phyloP scores from a whole-genome alignment of 2,329 filamentous ascomycete species.

The Talaromyces sp. region DNA sequence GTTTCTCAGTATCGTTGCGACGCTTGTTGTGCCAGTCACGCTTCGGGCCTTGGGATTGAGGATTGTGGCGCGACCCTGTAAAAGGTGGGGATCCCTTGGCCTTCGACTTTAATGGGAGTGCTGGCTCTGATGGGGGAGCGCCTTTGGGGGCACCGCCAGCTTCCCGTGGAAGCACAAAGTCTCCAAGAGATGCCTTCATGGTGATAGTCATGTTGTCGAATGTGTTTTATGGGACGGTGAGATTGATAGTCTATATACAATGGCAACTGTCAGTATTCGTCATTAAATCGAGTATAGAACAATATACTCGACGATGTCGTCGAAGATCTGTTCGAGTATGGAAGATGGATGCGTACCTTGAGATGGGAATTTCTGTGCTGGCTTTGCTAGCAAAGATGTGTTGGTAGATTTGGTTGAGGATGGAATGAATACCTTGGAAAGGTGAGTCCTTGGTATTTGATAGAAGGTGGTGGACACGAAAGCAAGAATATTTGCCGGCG shows the following conservation, averaged over 20 bases:
- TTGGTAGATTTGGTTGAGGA: background rate
- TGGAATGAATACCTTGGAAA: background rate
- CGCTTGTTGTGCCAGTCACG: background rate
- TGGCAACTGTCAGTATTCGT: background rate
- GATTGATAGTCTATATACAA: background rate
- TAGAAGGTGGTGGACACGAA: background rate
- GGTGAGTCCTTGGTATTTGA: background rate
- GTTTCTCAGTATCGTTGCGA: background rate
- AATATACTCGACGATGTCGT: background rate
- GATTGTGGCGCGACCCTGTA: background rate
- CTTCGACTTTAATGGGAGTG: background rate
- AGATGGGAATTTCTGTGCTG: background rate
- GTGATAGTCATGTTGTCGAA: background rate
- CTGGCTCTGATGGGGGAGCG: background rate
- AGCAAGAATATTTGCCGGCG: background rate
- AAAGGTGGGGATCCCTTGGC: background rate
- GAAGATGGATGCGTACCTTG: background rate
- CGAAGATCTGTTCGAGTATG: background rate
- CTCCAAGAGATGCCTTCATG: background rate
- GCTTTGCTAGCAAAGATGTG: background rate
- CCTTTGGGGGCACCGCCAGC: background rate
- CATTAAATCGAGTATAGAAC: background rate
- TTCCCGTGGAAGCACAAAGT: background rate
- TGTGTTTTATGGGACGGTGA: background rate
- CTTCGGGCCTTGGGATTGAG: background rate